Conservation (phyloP, 164 flowering plant genomes). For the Taxillus chinensis region DNA sequence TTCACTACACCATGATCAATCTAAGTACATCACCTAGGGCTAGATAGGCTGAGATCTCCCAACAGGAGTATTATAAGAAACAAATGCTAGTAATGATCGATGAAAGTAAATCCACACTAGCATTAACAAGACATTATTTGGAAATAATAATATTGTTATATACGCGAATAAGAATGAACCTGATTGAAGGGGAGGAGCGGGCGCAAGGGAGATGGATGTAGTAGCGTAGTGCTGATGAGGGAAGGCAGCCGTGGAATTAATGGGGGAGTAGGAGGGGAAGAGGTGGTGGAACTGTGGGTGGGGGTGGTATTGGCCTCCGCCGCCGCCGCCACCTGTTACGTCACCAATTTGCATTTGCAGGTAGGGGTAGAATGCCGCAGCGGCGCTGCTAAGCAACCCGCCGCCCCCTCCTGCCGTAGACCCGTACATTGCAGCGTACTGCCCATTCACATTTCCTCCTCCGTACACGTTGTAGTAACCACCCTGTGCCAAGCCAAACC, state of each 20-base stretch:
- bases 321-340: slow-evolving; percentile 1
- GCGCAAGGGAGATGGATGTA: slow-evolving; percentile 55
- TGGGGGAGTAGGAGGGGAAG: slow-evolving; percentile 41
- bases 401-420: slow-evolving; percentile 35
- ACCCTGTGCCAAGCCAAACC: slow-evolving; percentile 30
- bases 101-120: too few relatives aligned
- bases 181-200: slow-evolving; percentile 62
- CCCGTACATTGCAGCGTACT: slow-evolving; percentile 64
- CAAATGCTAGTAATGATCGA: too few relatives aligned
- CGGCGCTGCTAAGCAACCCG: slow-evolving; percentile 33
- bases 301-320: slow-evolving; percentile 37
- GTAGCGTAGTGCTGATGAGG: slow-evolving; percentile 54
- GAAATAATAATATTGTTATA: too few relatives aligned
- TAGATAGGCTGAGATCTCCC: too few relatives aligned
- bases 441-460: slow-evolving; percentile 41
- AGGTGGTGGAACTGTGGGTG: slow-evolving; percentile 19
- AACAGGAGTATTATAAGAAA: too few relatives aligned
- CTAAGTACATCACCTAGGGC: too few relatives aligned
- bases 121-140: too few relatives aligned
- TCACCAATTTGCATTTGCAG: slow-evolving; percentile 55
- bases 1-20: too few relatives aligned
- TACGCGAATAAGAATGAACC: slow-evolving; percentile 22
- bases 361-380: slow-evolving; percentile 50
- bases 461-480: slow-evolving; percentile 71
- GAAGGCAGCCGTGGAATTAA: slow-evolving; percentile 36